phyloP scores from a whole-genome alignment of 2,329 filamentous ascomycete genomes.

The Ceratocystis colombiana region DNA sequence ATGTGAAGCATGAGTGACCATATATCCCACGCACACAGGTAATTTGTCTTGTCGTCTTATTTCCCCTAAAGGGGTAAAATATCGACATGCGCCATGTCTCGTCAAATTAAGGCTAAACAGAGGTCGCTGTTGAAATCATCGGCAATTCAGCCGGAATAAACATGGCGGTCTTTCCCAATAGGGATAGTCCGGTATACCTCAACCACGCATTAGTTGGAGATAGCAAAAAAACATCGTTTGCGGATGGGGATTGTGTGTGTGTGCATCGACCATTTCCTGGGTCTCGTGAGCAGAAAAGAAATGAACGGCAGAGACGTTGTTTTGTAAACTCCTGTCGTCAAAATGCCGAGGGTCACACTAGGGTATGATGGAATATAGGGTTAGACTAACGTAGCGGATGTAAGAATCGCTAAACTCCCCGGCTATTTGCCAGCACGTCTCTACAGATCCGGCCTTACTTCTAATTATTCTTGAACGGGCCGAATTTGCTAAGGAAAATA shows the following conservation, averaged over 20 bases:
- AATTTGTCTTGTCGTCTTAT: neutral
- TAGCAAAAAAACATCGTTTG: neutral
- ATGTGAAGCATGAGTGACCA: too few species aligned
- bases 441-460: neutral
- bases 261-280: neutral
- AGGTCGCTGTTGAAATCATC: neutral
- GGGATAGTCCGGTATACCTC: neutral
- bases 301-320: neutral
- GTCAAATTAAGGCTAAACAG: neutral
- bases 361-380: neutral
- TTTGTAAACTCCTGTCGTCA: neutral
- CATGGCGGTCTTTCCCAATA: neutral
- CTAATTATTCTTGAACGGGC: constrained; percentile 3
- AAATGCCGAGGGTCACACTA: neutral
- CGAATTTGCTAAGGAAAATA: neutral
- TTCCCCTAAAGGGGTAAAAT: neutral
- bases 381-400: neutral
- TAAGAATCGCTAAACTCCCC: neutral
- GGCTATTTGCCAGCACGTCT: neutral
- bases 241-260: neutral
- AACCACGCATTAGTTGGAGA: neutral
- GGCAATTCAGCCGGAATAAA: neutral
- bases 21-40: too few species aligned
- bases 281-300: neutral
- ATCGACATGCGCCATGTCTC: neutral